phyloP scores from a whole-genome alignment of 441 rosid species.

The Adansonia rubrostipa region DNA sequence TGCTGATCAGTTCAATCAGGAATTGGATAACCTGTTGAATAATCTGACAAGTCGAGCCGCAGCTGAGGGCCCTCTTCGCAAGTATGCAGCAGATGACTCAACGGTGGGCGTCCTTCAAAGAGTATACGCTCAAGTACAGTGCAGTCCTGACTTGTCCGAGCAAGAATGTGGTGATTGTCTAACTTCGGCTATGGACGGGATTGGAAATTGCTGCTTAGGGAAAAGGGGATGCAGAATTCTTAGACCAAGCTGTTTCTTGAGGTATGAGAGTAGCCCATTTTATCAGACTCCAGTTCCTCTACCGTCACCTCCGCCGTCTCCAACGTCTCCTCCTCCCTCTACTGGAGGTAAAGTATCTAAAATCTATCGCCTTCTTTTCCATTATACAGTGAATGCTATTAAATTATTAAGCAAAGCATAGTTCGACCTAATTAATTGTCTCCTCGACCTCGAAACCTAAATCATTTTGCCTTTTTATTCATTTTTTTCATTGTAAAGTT shows the following conservation, averaged over 20 bases:
- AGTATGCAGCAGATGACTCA: too few relatives aligned
- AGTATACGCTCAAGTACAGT: too few relatives aligned
- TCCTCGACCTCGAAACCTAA: too few relatives aligned
- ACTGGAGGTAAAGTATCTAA: background rate
- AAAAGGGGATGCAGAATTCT: conserved; percentile 28
- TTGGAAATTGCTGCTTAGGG: background rate
- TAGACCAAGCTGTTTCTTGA: conserved; percentile 30
- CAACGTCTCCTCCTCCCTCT: background rate
- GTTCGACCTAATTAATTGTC: background rate
- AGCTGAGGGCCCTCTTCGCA: too few relatives aligned
- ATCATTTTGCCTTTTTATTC: too few relatives aligned
- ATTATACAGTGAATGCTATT: too few relatives aligned
- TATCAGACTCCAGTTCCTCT: conserved; percentile 4
- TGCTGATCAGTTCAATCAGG: too few relatives aligned
- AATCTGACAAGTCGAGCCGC: too few relatives aligned
- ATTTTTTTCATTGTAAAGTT: background rate
- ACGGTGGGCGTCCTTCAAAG: too few relatives aligned
- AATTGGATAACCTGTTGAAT: too few relatives aligned
- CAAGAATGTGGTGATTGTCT: conserved; percentile 34
- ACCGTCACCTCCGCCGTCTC: conserved; percentile 2
- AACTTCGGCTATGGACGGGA: background rate
- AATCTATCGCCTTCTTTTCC: too few relatives aligned
- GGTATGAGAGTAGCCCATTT: conserved; percentile 28
- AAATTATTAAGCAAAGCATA: background rate
- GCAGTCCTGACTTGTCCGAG: too few relatives aligned